Percentiles rank a stretch among this genome's conserved stretches.
phyloP scores from a whole-genome alignment of 108 stramenopile species.

The Mediolabrus comicus region DNA sequence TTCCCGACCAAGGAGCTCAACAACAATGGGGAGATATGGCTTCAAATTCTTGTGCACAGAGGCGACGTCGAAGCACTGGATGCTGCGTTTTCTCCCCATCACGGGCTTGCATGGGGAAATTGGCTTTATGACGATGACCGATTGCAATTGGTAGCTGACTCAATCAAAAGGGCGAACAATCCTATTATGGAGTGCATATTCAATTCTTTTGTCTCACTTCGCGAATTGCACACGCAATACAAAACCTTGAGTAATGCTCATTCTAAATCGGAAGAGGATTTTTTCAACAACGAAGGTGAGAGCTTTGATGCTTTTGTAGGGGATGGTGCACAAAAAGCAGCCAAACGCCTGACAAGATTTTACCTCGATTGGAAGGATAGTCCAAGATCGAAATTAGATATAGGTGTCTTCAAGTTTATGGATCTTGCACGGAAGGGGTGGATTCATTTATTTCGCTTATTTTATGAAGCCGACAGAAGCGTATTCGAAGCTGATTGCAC shows the following conservation, averaged over 20 bases:
- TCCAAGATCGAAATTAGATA: background rate
- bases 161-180: background rate
- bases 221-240: background rate
- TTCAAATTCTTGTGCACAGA: constrained; percentile 4
- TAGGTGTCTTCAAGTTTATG: background rate
- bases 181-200: background rate
- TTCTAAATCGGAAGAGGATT: background rate
- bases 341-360: background rate
- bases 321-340: background rate
- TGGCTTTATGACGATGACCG: background rate
- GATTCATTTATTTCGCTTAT: background rate
- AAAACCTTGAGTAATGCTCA: background rate
- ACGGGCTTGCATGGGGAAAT: background rate
- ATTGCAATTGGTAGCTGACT: background rate
- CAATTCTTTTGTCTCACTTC: background rate
- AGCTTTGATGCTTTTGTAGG: background rate
- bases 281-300: background rate
- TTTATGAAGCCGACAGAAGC: background rate
- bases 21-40: constrained; percentile 5
- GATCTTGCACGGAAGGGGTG: background rate
- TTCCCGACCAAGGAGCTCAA: background rate
- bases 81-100: background rate
- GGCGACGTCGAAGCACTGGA: constrained; percentile 11
- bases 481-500: background rate
- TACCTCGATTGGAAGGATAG: background rate